A percentile compares a stretch with the other conserved stretches of the same genome.
These are phyloP conservation scores for Verticillium nubilum DNA, from an alignment of 2,329 filamentous ascomycete genomes.

Conservation along the genomic window DNA sequence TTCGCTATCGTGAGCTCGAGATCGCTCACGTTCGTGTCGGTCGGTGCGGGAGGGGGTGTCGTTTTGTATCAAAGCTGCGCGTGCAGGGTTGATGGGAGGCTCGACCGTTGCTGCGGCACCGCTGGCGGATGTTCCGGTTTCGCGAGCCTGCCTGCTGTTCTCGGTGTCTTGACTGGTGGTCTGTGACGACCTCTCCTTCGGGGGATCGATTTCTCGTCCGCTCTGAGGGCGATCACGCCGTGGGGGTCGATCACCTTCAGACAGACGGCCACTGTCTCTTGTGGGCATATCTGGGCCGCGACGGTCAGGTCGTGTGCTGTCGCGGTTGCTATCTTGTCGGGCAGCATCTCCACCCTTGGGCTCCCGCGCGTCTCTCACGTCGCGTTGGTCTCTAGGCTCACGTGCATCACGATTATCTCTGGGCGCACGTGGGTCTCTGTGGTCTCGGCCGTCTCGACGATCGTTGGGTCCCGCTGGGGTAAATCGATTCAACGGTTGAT, in stretches of 20 bases:
- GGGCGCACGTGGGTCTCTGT: slow-evolving; percentile 25
- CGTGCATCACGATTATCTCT: slow-evolving; percentile 30
- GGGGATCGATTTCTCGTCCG: background rate
- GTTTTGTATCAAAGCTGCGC: slow-evolving; percentile 41
- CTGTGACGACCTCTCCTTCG: background rate
- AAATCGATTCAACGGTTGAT: slow-evolving; percentile 40
- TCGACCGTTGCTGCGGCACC: slow-evolving; percentile 29
- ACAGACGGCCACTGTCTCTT: slow-evolving; percentile 28
- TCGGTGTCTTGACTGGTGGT: slow-evolving; percentile 11
- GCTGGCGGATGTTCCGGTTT: slow-evolving; percentile 13
- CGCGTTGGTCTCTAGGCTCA: slow-evolving; percentile 32
- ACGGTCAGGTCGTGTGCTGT: slow-evolving; percentile 34
- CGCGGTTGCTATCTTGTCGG: slow-evolving; percentile 35
- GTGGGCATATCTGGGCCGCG: slow-evolving; percentile 29
- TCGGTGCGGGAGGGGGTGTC: slow-evolving; percentile 18
- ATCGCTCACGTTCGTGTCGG: slow-evolving; percentile 11
- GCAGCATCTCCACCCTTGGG: slow-evolving; percentile 31
- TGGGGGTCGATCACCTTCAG: slow-evolving; percentile 34
- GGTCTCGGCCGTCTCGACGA: slow-evolving; percentile 17
- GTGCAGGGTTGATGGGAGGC: slow-evolving; percentile 49
- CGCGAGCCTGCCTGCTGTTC: slow-evolving; percentile 16
- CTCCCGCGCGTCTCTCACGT: slow-evolving; percentile 27
- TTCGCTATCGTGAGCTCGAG: slow-evolving; percentile 7
- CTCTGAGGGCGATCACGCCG: slow-evolving; percentile 20
- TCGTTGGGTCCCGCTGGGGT: slow-evolving; percentile 13